Evolutionary conservation across 768 basidiomycete genomes (phyloP), one percentile per base, ranked within the genome.

Genomic region (Pulveroboletus ravenelii): DNA sequence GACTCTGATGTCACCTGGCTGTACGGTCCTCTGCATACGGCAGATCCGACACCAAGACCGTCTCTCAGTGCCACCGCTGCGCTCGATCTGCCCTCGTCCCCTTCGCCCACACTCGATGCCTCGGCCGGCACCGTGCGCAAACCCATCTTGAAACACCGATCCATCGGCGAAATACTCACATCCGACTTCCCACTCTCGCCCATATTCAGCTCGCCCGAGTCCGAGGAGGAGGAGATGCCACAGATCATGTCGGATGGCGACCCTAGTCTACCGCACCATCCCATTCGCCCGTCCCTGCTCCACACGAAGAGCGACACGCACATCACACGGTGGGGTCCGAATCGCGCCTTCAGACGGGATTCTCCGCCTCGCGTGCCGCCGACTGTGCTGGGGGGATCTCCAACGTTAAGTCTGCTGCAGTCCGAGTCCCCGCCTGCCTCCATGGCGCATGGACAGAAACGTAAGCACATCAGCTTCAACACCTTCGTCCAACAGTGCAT

Each of bases 1-100:
- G 95, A 99, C 70, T 93, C 90, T 6, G 95, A 99, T 67, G 95
- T 98, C 36, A 99, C 96, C 2, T 99, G 95, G 95, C 81, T 99
- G 1, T 98, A 99, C 62, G 95, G 95, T 0, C 95, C 95, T 18
- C 75, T 99, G 0, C 95, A 99, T 68, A 91, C 93, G 1, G 92
- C 91, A n/a, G 82, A 85, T 40, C 91, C 85, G 4, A 82, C 84
- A 0, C 78, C 77, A 34, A 63, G 62, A 45, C 68, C 75, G 7
- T 68, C 73, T 1, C 71, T 71, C 15, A 70, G 68, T 34, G 63
- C 62, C 1, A 61, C 70, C 10, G 67, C 72, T 30, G 64, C 67
- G 15, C 62, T 70, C 48, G 70, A 69, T 57, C 66, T 75, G 18
- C 60, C 75, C 27, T 68, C 58, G 1, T 27, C 55, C 6, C 57